Conservation (phyloP, 768 basidiomycete species). For the Boletus barrowsii region DNA sequence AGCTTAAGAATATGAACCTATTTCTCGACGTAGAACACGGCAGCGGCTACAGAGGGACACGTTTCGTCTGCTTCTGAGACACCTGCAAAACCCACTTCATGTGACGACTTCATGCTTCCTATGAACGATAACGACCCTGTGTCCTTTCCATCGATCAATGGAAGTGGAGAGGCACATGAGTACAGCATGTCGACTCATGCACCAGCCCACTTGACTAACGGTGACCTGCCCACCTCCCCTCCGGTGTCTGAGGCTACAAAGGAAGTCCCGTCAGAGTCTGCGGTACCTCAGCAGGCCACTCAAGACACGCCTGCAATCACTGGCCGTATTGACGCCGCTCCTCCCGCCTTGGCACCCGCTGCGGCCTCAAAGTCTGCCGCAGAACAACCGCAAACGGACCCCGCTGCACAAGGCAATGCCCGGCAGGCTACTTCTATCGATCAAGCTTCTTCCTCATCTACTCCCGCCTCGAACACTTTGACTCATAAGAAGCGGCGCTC, state of each 20-base stretch:
- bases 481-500: conserved; percentile 51
- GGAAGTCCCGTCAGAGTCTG: background rate
- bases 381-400: background rate
- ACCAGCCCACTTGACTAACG: conserved; percentile 6
- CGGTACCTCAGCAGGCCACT: background rate
- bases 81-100: background rate
- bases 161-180: conserved; percentile 7
- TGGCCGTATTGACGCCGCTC: background rate
- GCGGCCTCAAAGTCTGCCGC: background rate
- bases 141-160: conserved; percentile 9
- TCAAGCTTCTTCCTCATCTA: conserved; percentile 14
- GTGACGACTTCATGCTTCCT: conserved; percentile 33
- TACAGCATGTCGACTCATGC: conserved; percentile 21
- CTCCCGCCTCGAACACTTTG: conserved; percentile 35
- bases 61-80: conserved; percentile 4
- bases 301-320: background rate
- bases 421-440: background rate
- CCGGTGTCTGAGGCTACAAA: background rate
- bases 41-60: conserved; percentile 19
- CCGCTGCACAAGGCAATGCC: background rate
- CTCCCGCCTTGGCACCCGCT: background rate
- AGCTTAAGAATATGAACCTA: background rate
- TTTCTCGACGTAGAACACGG: conserved; percentile 17
- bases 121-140: conserved; percentile 35
- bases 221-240: background rate